Evolutionary conservation across 208 protist species (phyloP), one percentile per base, ranked within the genome.

Genomic region (Sergeia podlipaevii): DNA sequence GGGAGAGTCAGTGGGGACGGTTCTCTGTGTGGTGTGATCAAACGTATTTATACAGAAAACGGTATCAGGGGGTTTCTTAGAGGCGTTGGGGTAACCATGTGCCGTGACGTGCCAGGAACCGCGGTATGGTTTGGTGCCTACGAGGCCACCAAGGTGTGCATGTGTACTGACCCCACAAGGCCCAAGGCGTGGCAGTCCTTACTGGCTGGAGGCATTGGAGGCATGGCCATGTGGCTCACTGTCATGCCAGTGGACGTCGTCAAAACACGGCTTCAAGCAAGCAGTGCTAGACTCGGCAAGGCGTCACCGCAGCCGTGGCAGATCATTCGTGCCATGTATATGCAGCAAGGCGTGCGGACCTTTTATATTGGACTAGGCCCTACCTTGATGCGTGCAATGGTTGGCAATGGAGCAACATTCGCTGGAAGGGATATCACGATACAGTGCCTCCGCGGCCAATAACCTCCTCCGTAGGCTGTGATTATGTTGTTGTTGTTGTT

Each of bases 81-180:
- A 8, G 76, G 76, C 8, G 46, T 63, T 2, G 39, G 48, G 8
- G 67, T 64, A 2, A 77, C 68, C 18, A 55, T 84, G 67, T 26
- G 60, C 15, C 65, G 76, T 13, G 71, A 84, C 50, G 51, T 76
- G 3, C 68, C 70, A 2, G 70, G 70, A 4, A 63, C 62, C 32
- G 62, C 69, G 63, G 50, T 60, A 1, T 84, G 69, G 64, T 80
- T 84, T 47, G 70, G 62, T 15, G 60, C 47, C 8, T 84, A 80
- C 38, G 76, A 80, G 43, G 58, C 38, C 37, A 62, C 67, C 43
- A 70, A 71, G 45, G 27, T 52, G 15, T 8, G 33, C 4, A 21
- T 76, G 15, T 63, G 52, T 24, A 34, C 38, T 7, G 41, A 71
- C 32, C 44, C 44, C 24, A 42, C 42, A 7, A 44, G 18, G 0